phyloP scores from a whole-genome alignment of 371 early-diverging fungal species.

The Modicella reniformis region DNA sequence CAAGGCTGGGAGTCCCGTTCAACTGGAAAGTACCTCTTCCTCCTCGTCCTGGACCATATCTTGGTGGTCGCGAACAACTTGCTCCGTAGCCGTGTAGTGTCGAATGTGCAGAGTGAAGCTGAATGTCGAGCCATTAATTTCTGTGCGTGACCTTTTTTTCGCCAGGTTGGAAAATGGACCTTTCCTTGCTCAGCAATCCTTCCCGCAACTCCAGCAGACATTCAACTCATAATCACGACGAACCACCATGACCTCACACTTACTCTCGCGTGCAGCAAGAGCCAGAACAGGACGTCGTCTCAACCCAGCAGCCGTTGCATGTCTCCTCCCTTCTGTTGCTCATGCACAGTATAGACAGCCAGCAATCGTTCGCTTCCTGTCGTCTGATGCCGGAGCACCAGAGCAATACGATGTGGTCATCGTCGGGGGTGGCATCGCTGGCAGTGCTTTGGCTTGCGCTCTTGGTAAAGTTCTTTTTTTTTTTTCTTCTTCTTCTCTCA shows the following conservation, averaged over 20 bases:
- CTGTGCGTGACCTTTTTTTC: too few species aligned
- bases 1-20: too few species aligned
- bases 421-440: constrained; percentile 95
- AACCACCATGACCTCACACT: constrained; percentile 15
- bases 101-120: neutral
- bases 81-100: constrained; percentile 34
- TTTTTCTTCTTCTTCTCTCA: neutral
- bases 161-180: neutral
- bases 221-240: neutral
- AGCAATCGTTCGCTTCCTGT: constrained; percentile 26
- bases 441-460: constrained; percentile 84
- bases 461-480: constrained; percentile 75
- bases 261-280: constrained; percentile 21
- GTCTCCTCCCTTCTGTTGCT: constrained; percentile 4
- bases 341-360: constrained; percentile 11
- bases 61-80: constrained; percentile 43
- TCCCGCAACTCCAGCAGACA: neutral
- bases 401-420: constrained; percentile 80
- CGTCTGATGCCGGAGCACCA: constrained; percentile 21
- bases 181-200: neutral
- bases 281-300: constrained; percentile 15
- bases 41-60: constrained; percentile 38
- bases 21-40: constrained; percentile 28
- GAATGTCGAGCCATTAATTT: neutral
- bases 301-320: constrained; percentile 2